A percentile compares a stretch with the other conserved stretches of the same genome.
Evolutionary conservation across 2,329 filamentous ascomycete genomes (phyloP).

Genomic region (Triangularia verruculosa): DNA sequence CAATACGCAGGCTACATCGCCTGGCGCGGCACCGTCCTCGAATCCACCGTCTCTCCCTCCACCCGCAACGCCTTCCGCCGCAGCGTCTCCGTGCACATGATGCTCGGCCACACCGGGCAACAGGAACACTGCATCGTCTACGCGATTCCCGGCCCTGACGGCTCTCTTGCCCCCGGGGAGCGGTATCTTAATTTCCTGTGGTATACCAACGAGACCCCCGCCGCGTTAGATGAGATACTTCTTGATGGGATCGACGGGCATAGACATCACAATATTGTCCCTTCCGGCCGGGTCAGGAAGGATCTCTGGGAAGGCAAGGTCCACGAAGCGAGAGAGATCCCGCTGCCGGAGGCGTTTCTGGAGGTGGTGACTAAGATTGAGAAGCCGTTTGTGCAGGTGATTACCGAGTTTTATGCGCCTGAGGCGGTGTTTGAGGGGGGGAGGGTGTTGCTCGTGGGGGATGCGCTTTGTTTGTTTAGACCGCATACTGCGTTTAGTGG

Average conservation of each 20-base stretch:
- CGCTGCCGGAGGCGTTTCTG: slow-evolving; percentile 40
- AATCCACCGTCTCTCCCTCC: slow-evolving; percentile 36
- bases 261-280: slow-evolving; percentile 37
- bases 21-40: slow-evolving; percentile 40
- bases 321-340: slow-evolving; percentile 30
- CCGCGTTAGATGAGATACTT: slow-evolving; percentile 35
- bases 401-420: slow-evolving; percentile 39
- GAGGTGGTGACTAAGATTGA: slow-evolving; percentile 40
- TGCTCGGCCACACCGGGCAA: too few relatives aligned
- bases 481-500: slow-evolving; percentile 45
- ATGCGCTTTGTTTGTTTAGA: slow-evolving; percentile 43
- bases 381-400: slow-evolving; percentile 41
- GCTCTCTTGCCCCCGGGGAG: slow-evolving; percentile 37
- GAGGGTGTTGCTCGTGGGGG: slow-evolving; percentile 42
- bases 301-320: slow-evolving; percentile 37
- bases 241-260: slow-evolving; percentile 35
- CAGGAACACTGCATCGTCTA: slow-evolving; percentile 39
- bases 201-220: slow-evolving; percentile 39
- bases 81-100: too few relatives aligned
- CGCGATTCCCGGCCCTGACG: slow-evolving; percentile 40
- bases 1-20: slow-evolving; percentile 42
- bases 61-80: slow-evolving; percentile 38
- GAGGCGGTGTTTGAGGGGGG: slow-evolving; percentile 36
- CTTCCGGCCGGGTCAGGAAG: slow-evolving; percentile 34
- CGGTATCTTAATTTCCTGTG: slow-evolving; percentile 46